Base-by-base conservation (phyloP, 202 grass and related monocot genomes). In the Saccharum hybrid region DNA sequence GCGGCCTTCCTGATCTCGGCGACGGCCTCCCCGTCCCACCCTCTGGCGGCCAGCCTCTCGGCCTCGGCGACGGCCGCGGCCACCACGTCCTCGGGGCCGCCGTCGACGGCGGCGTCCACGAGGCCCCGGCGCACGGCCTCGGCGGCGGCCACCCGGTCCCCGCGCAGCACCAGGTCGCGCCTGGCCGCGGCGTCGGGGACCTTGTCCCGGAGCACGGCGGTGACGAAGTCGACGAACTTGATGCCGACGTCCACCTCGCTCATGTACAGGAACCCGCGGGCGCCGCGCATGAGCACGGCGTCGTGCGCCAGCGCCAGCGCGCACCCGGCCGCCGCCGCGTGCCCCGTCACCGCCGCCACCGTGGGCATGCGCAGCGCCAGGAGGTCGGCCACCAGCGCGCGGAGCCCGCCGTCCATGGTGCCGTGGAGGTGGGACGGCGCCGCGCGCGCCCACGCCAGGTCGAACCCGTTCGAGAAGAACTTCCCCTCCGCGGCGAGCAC, bases 391-490 rank as follows among this genome's bases (percentile, higher is more conserved):
- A 94, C 8, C 52, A 84, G 64, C 15, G 39, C 69, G 9, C 72
- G 65, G 15, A 89, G 73, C 8, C 31, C 66, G 4, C 68, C 60
- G 41, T 48, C 12, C 83, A 94, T 74, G 71, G 60, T 3, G 57
- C 19, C 21, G 23, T 72, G 71, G 45, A 80, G 65, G 71, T 56
- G 34, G 11, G 36, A 18, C 34, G 91, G 86, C 4, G 66, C 86
- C 11, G 66, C 12, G 11, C 74, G 69, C 31, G 48, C 86, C 91
- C 86, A 91, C 21, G 67, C 80, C 43, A 31, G 76, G 80, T 94
- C 92, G 41, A 91, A 94, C 34, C 92, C 92, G 65, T 91, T 91
- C 51, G 83, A 94, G 83, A 94, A 94, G 83, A 75, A 91, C 67
- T 79, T 91, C 3, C 83, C 92, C 76, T 91, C 66, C 23, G 86